These are phyloP conservation scores for Anthracocystis panici-leucophaei DNA, from an alignment of 1,284 basidiomycete species.

Conservation along the genomic window DNA sequence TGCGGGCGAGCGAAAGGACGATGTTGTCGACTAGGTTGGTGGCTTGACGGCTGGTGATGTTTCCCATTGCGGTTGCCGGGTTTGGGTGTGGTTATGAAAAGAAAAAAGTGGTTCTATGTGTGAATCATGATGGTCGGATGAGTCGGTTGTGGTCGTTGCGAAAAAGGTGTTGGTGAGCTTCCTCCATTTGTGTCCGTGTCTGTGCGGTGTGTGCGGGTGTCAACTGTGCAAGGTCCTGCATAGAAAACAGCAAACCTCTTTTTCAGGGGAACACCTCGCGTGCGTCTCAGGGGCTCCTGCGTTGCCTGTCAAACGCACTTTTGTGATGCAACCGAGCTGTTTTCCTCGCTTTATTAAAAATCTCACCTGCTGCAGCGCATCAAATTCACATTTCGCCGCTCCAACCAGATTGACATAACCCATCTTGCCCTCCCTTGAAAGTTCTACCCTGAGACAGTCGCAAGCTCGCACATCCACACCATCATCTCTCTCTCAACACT, in stretches of 20 bases:
- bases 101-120: no score
- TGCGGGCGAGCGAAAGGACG: constrained; percentile 25
- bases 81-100: no score
- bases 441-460: no score
- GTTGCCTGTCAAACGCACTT: not conserved
- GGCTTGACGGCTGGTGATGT: constrained; percentile 19
- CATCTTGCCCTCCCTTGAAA: no score
- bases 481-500: no score
- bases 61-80: constrained; percentile 29
- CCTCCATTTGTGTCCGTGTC: no score
- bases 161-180: no score
- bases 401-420: no score
- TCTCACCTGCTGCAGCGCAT: not conserved
- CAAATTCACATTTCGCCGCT: no score
- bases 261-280: not conserved
- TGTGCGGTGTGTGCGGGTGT: not conserved
- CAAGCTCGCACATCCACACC: no score
- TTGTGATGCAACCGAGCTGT: no score
- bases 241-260: not conserved
- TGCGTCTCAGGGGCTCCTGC: not conserved
- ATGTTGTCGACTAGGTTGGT: constrained; percentile 27
- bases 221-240: not conserved
- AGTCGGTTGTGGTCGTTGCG: not conserved
- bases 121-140: no score
- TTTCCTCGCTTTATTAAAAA: not conserved